Percentiles rank a stretch among this genome's conserved stretches.
Conservation (phyloP, 352 stramenopile genomes). For the Peronosclerospora sorghi region DNA sequence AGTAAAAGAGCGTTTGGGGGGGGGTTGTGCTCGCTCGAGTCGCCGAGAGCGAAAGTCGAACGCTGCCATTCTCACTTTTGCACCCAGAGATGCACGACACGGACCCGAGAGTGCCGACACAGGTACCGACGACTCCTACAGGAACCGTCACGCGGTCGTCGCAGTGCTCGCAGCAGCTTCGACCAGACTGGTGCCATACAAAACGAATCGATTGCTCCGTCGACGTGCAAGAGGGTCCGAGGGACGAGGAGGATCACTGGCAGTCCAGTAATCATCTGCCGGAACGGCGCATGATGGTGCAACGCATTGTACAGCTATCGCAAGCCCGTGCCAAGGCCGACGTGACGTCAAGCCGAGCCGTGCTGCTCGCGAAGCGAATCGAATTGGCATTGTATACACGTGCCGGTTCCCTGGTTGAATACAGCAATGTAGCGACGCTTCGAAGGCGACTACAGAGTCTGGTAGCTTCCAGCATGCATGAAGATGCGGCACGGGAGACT, state of each 20-base stretch:
- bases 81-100: not conserved
- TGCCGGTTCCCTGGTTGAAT: conserved; percentile 52
- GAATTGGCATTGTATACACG: conserved; percentile 64
- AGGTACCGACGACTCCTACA: conserved; percentile 12
- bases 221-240: conserved; percentile 7
- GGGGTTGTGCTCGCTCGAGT: too few relatives aligned
- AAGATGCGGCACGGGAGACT: conserved; percentile 31
- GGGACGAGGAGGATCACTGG: conserved; percentile 28
- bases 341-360: conserved; percentile 5
- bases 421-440: conserved; percentile 56
- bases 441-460: conserved; percentile 60
- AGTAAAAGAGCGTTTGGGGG: conserved; percentile 19
- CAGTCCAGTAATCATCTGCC: conserved; percentile 46
- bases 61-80: conserved; percentile 12
- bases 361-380: conserved; percentile 56
- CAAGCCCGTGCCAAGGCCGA: conserved; percentile 12
- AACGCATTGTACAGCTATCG: conserved; percentile 58
- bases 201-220: conserved; percentile 9
- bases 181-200: conserved; percentile 16
- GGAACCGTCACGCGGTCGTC: conserved; percentile 13
- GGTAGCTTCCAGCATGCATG: conserved; percentile 54
- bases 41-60: not conserved
- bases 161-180: conserved; percentile 13
- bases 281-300: conserved; percentile 53
- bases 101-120: conserved; percentile 7